Base-by-base conservation (phyloP, 1,284 basidiomycete genomes). In the Cutaneotrichosporon sp. region DNA sequence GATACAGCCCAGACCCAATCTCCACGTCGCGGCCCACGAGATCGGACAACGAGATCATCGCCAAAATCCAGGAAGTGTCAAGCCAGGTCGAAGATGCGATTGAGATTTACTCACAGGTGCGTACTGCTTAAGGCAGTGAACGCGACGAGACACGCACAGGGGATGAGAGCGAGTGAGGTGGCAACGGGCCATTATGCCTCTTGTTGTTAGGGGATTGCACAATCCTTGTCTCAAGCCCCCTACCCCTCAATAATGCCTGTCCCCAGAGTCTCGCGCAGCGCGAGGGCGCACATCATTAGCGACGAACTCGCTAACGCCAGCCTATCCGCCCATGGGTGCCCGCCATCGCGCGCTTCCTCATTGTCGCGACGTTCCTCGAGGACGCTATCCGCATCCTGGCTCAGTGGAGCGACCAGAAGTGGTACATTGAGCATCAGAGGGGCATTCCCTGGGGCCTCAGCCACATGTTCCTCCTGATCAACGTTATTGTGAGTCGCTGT, bases 361-460 rank as follows among this genome's bases (percentile, higher is more conserved):
- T 99, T 80, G 93, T 99, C 62, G 93, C 97, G 51, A 99, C 96
- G 6, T 99, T 99, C 83, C 83, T 96, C 78, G 96, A 99, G 84
- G 77, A 99, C 80, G 92, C 96, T 13, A 82, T 97, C 76, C 85
- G 96, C 72, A 99, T 99, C 79, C 69, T 91, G 66, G 92, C 93
- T 11, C 96, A 98, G 81, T 97, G 93, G 92, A 79, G 86, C 60
- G 96, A 99, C 83, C 96, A 99, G 82, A 86, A 95, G 60, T 97
- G 94, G 91, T 97, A 97, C 81, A 84, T 97, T 73, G 90, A 95
- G 81, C 89, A 88, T 91, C 92, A 98, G 82, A 87, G 97, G 76
- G 86, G 89, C 73, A 97, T 99, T 83, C 93, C 91, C 47, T 92
- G 91, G 91, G 94, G 95, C 53, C 75, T 99, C 69, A 94, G 92